Base-by-base conservation (phyloP, 2,329 filamentous ascomycete genomes). In the Rugonectria rugulosa region DNA sequence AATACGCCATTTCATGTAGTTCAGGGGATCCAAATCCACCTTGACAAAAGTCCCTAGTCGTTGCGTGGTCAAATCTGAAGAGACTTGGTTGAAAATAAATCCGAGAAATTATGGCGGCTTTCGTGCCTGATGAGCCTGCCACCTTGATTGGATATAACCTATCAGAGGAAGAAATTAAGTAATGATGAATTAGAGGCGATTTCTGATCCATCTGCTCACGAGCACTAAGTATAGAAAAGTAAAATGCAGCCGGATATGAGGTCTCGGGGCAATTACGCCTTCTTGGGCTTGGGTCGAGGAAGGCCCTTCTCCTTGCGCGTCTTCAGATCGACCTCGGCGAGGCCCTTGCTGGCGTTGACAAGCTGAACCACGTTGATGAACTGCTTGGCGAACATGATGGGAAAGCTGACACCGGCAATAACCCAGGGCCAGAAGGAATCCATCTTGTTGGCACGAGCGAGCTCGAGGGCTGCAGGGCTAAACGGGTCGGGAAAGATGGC, bases 391-490 rank as follows among this genome's bases (percentile, higher is more conserved):
- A 86, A 79, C 93, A 98, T 98, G 72, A 97, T 81, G 11, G 93
- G 93, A 64, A 89, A 87, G 68, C 90, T 93, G 66, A 96, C 77
- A 21, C 86, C 85, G 38, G 91, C 90, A 61, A 98, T 82, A 44
- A 95, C 83, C 95, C 80, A 83, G 8, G 80, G 80, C 55, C 75
- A 75, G 60, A 81, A 84, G 57, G 87, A 89, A 70, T 91, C 88
- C 81, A 92, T 90, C 80, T 98, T 98, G 81, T 97, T 98, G 52
- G 92, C 93, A 59, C 91, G 88, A 14, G 93, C 94, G 75, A 96
- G 83, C 77, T 98, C 94, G 74, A 97, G 87, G 17, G 94, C 94
- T 23, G 89, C 93, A 8, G 94, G 93, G 70, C 91, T 96, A 82
- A 95, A 96, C 1, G 94, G 93, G 71, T 91, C 92, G 40, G 90